Evolutionary conservation across 257 asterid genomes (phyloP), one percentile per base, ranked within the genome.

Genomic region (Ligustrum vulgare): DNA sequence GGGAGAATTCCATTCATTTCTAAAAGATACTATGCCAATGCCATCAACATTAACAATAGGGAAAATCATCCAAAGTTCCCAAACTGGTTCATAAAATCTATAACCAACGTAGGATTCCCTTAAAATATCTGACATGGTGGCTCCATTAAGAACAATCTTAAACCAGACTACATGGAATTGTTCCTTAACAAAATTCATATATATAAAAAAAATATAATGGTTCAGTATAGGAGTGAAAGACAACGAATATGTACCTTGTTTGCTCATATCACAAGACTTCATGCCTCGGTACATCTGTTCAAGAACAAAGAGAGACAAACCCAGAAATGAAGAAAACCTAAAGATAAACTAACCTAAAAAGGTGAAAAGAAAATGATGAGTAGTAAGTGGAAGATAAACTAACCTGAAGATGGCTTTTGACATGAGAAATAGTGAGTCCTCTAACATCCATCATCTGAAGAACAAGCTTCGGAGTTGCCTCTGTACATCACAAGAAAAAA

Each of bases 341-440:
- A 2, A 43, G n/a, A n/a, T n/a, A n/a, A n/a, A n/a, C n/a, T n/a
- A 10, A 45, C 67, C 10, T 8, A 60, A 2, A 43, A 34, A 2
- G 18, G 4, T 13, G 37, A 35, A 4, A 32, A 41, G 37, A 15
- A 20, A 66, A 9, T 39, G 12, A 39, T 43, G 13, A 16, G 31
- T 28, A n/a, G 6, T 11, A 64, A 23, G 6, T 8, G 5, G 4
- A 8, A 69, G 9, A 33, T 15, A 39, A 51, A 7, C 32, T 13
- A 60, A 87, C 98, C 93, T 93, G 98, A 4, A 93, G 88, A 70
- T 93, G 98, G 86, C 97, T 91, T 84, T 93, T 93, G 72, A 93
- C 98, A 84, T 93, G 98, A 80, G 98, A 87, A 71, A 91, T 93
- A 31, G 96, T 91, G 77, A 93, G 91, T 25, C 98, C 97, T 84